These are phyloP conservation scores for Eutreptiella sp. DNA, from an alignment of 208 protist species.

Conservation along the genomic window DNA sequence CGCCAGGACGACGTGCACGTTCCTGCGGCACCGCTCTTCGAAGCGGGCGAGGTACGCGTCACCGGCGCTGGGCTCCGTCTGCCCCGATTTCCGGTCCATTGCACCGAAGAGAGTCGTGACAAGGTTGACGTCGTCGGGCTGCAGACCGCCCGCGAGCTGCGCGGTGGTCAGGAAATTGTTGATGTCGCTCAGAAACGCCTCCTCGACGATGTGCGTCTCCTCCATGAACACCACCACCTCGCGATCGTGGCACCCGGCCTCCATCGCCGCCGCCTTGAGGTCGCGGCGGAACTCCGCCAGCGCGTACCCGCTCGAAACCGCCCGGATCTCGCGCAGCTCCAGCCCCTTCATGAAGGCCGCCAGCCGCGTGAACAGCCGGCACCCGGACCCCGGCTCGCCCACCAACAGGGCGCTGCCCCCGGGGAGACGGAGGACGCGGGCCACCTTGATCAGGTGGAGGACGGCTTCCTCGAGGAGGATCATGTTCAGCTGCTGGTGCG, in stretches of 20 bases:
- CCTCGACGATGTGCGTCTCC: slow-evolving; percentile 56
- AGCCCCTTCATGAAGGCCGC: slow-evolving; percentile 44
- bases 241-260: slow-evolving; percentile 4
- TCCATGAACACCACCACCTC: slow-evolving; percentile 53
- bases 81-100: slow-evolving; percentile 47
- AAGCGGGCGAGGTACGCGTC: no score
- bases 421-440: slow-evolving; percentile 59
- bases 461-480: slow-evolving; percentile 76
- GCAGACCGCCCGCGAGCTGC: slow-evolving; percentile 60
- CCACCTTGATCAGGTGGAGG: slow-evolving; percentile 57
- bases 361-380: slow-evolving; percentile 56
- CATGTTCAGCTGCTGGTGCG: slow-evolving; percentile 52
- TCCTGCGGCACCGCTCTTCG: no score
- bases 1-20: slow-evolving; percentile 59
- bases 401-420: slow-evolving; percentile 59
- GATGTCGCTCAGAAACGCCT: slow-evolving; percentile 61
- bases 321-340: slow-evolving; percentile 41
- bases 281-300: slow-evolving; percentile 50
- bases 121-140: slow-evolving; percentile 49
- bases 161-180: slow-evolving; percentile 64
- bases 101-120: slow-evolving; percentile 42
- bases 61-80: slow-evolving; percentile 35
- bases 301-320: slow-evolving; percentile 45
- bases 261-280: slow-evolving; percentile 30
- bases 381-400: slow-evolving; percentile 61